Evolutionary conservation across 2,329 filamentous ascomycete genomes (phyloP).

Genomic region (Fonsecaea nubica): DNA sequence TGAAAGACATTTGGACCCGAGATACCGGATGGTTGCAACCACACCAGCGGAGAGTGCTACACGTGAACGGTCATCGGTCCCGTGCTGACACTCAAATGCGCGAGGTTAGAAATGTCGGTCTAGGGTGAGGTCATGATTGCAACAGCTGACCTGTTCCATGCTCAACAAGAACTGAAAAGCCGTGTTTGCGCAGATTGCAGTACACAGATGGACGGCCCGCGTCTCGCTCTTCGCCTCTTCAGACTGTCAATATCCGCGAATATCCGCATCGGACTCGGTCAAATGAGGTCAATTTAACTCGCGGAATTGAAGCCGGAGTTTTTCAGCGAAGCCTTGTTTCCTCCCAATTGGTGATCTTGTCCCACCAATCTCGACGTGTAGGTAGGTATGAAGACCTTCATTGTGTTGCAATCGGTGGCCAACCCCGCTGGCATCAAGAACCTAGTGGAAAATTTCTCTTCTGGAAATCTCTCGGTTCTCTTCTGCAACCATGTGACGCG

Average conservation of each 20-base stretch:
- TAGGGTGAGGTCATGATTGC: slow-evolving; percentile 6
- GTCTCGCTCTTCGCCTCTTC: slow-evolving; percentile 1
- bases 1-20: slow-evolving; percentile 9
- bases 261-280: slow-evolving; percentile 10
- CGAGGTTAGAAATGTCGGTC: neutral
- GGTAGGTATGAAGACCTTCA: neutral
- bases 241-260: slow-evolving; percentile 14
- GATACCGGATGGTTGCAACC: neutral
- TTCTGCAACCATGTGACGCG: neutral
- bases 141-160: slow-evolving; percentile 17
- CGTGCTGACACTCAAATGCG: slow-evolving; percentile 2
- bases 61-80: slow-evolving; percentile 2
- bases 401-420: slow-evolving; percentile 22
- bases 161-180: neutral
- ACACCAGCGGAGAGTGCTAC: neutral
- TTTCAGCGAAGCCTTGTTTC: slow-evolving; percentile 21
- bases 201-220: neutral
- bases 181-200: neutral
- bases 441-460: slow-evolving; percentile 8
- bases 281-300: slow-evolving; percentile 4
- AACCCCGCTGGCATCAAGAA: neutral
- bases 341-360: neutral
- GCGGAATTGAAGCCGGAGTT: slow-evolving; percentile 14
- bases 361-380: slow-evolving; percentile 16
- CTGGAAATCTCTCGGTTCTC: slow-evolving; percentile 17